Evolutionary conservation across 495 filamentous ascomycete genomes (phyloP).

Genomic region (Penicillium salamii): DNA sequence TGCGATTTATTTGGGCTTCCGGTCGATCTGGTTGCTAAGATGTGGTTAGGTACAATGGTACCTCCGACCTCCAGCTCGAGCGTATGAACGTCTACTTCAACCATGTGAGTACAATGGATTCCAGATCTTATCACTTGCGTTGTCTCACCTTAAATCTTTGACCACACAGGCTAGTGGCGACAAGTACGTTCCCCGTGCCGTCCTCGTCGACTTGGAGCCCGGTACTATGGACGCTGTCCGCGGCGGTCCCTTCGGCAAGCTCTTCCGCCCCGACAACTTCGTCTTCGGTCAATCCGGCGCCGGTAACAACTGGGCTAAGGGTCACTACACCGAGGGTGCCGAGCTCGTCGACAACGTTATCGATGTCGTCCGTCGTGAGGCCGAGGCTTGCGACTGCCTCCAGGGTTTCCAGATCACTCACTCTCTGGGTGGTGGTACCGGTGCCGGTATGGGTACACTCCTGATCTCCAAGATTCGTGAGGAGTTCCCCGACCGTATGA

Average conservation of each 20-base stretch:
- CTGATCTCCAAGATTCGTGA: conserved; percentile 99
- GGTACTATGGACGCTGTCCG: conserved; percentile 99
- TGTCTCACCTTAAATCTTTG: conserved; percentile 16
- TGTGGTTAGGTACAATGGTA: conserved; percentile 80
- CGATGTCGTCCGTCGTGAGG: conserved; percentile 98
- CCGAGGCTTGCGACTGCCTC: conserved; percentile 98
- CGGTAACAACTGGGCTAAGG: conserved; percentile 99
- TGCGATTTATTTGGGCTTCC: conserved; percentile 15
- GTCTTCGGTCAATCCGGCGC: conserved; percentile 99
- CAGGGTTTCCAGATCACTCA: conserved; percentile 99
- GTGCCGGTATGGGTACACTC: conserved; percentile 99
- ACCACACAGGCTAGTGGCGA: conserved; percentile 74
- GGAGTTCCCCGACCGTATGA: conserved; percentile 99
- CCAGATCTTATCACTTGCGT: neutral
- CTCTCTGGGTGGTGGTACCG: conserved; percentile 99
- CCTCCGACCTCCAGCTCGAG: conserved; percentile 98
- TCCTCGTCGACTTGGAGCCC: conserved; percentile 98
- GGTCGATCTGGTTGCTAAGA: conserved; percentile 27
- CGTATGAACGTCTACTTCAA: conserved; percentile 99
- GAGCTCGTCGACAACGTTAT: conserved; percentile 98
- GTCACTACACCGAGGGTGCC: conserved; percentile 99
- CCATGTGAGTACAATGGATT: conserved; percentile 61
- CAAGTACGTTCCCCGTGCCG: conserved; percentile 99
- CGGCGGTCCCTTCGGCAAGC: conserved; percentile 96
- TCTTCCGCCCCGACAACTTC: conserved; percentile 99